Evolutionary conservation across 768 basidiomycete species (phyloP), one percentile per base, ranked within the genome.

Genomic region (Collybia mongolica): DNA sequence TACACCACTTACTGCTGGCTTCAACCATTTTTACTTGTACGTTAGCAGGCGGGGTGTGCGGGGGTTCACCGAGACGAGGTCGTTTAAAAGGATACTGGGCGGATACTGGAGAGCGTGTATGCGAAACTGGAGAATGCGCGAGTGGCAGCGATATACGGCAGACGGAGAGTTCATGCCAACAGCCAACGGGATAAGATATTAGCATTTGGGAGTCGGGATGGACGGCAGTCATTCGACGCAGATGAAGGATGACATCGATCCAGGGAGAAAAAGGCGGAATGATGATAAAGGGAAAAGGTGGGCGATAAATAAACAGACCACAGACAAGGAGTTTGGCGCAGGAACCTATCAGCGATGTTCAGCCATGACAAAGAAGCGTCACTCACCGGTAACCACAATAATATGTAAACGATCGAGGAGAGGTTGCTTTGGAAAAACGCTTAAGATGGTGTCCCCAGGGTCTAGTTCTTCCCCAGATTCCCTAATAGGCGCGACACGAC

Each of bases 301-400:
- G n/a, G n/a, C n/a, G n/a, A n/a, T n/a, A n/a, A n/a, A n/a, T n/a
- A n/a, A n/a, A n/a, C n/a, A n/a, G n/a, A n/a, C n/a, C n/a, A n/a
- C n/a, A n/a, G n/a, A n/a, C 38, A 47, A 38, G 46, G 35, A 39
- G 23, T 48, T 48, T 48, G 20, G 47, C 22, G 47, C 36, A 26
- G 40, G 47, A 48, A 9, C 38, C 47, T 39, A 48, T 48, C 35
- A 48, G 35, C 46, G 39, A 37, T 39, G 39, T 49, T 49, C 48
- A 49, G 28, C 48, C 40, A 49, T 44, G 42, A 35, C 38, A 40
- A 39, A 44, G 35, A 40, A 50, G 28, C 39, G 40, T 50, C 49
- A 50, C 49, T 50, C 49, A 50, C 49, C 50, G 46, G 44, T 44
- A 51, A 45, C 50, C 50, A 51, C 50, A 51, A 51, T 29, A 51